Evolutionary conservation across 805 yeast genomes (phyloP), one percentile per base, ranked within the genome.

Genomic region (Pichia thaimueangensis): DNA sequence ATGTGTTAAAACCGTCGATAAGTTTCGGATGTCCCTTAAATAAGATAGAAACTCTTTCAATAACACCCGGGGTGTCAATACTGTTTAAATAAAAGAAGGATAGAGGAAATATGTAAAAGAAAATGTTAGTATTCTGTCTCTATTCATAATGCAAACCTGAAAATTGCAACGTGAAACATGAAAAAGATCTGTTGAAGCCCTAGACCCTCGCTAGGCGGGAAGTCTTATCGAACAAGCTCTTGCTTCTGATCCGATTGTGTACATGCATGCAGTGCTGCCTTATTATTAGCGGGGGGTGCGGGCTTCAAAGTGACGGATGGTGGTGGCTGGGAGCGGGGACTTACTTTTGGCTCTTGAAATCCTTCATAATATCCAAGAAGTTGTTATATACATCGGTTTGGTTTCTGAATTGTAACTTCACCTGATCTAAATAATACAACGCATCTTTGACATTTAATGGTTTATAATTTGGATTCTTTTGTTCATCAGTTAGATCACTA

Each of bases 11-110:
- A 0, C 99, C 98, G 64, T 93, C 97, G 49, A 93, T 91, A 56
- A 93, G 71, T 48, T 82, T 78, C 2, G 96, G 96, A 62, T 88
- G 96, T 12, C 97, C 97, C 49, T 89, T 77, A 62, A 93, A 93
- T 43, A 93, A 68, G 2, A 84, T 75, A 0, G 96, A 86, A 1
- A 93, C 98, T 45, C 98, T 73, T 61, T 91, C 96, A 59, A 93
- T 93, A 23, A 93, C 99, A 28, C 97, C 99, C 0, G 97, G 98
- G 0, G 99, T 93, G 62, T 93, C 97, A 55, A 93, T 89, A 47
- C 80, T 67, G 48, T 22, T 35, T 13, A 23, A 43, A 37, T 12
- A 24, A 24, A 8, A 33, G 12, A 21, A 30, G 28, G 11, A 5
- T 11, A n/a, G n/a, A n/a, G n/a, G n/a, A 25, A 12, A 25, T 10